Base-by-base conservation (phyloP, 116 monocot species). In the Papilionanthe hybrid region DNA sequence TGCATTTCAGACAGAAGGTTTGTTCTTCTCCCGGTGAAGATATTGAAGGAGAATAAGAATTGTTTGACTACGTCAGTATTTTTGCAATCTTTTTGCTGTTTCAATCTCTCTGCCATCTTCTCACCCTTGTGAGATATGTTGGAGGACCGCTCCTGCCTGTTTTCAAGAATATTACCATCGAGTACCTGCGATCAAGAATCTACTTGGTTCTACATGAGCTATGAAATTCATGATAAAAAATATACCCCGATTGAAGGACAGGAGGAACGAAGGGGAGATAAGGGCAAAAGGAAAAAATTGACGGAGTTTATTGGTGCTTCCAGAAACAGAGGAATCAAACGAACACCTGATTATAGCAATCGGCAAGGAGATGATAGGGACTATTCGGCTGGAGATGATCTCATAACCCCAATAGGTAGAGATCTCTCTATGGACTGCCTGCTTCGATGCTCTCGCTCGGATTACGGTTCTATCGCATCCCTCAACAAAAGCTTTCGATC, bases 101-200 rank as follows among this genome's bases (percentile, higher is more conserved):
- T 27, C 30, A 68, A 4, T 10, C 32, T 32, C 37, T 41, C 15
- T 53, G 12, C 15, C 17, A 53, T 53, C 53, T 53, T 53, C 53
- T 53, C 53, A 12, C 7, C 3, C 71, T 29, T 32, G 17, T 74
- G 50, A 67, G 78, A 67, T 75, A 91, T 93, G 91, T 87, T 93
- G 84, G 91, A 93, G 44, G 84, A 81, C 48, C 79, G 89, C 27
- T 83, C 86, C 30, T 84, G 82, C 57, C 78, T 91, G 78, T 80
- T 85, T 44, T 72, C 85, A 65, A 85, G 83, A 53, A 68, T 83
- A 65, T 63, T 91, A 72, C 81, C 83, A 3, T 37, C 37, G 76
- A 87, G 80, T 85, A 83, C 88, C 77, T 85, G 88, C 67, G 87
- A 93, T 77, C 88, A 87, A 55, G 87, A 93, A 75, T 80, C 89